Evolutionary conservation across 2,329 filamentous ascomycete genomes (phyloP), one percentile per base, ranked within the genome.

Genomic region (Fusarium coffeatum): DNA sequence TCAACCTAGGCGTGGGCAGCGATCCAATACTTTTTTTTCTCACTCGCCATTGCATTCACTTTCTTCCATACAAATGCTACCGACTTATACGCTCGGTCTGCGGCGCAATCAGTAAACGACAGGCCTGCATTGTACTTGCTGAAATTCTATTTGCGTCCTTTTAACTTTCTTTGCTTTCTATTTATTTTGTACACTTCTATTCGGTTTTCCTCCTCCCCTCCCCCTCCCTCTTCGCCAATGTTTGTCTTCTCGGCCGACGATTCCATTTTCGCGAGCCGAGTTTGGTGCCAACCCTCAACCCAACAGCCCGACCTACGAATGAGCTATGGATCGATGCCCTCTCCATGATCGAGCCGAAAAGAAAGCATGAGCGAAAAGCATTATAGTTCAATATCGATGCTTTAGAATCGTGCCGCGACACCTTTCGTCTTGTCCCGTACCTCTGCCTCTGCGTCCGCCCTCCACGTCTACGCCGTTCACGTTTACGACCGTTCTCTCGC

Each of bases 191-290:
- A 22, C 15, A 10, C 30, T 25, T 60, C 54, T 59, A 47, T 41
- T 54, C 20, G 20, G 47, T 34, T 30, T 42, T 41, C 22, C 25
- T 41, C 40, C 25, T 23, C 46, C 53, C 56, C 46, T 37, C 56
- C 57, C 45, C 55, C 46, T 30, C 55, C 57, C 73, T 77, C 73
- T 71, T 60, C 72, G 69, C 77, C 74, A 80, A 80, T 80, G 79
- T 79, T 74, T 77, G 74, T 77, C 76, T 74, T 68, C 73, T 73
- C 66, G 72, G 76, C 78, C 76, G 69, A 74, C 78, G 76, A 73
- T 73, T 75, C 74, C 71, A 80, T 77, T 74, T 74, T 73, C 76
- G 73, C 76, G 75, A 80, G 74, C 78, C 79, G 76, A 79, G 75
- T 74, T 77, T 74, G 70, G 71, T 74, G 59, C 69, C 73, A 48